These are phyloP conservation scores for Eucalyptus rudis DNA, from an alignment of 345 rosid species.

Conservation along the genomic window DNA sequence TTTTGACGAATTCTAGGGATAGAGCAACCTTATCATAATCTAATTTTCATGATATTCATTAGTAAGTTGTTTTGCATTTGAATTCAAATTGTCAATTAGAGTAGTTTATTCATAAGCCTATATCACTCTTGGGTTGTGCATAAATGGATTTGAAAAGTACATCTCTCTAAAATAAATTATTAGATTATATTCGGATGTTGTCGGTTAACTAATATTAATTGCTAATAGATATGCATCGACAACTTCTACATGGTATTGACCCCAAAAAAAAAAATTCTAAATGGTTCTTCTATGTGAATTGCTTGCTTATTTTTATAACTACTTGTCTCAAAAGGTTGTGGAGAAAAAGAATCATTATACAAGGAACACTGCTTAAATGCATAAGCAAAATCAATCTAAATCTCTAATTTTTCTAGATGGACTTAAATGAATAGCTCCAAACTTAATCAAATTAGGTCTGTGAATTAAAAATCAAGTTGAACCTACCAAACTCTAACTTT, in stretches of 20 bases:
- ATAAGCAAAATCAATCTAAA: background rate
- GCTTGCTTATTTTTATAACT: background rate
- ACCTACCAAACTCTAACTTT: no score
- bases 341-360: no score
- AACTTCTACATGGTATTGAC: no score
- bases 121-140: background rate
- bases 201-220: background rate
- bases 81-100: background rate
- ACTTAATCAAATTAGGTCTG: no score
- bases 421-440: no score
- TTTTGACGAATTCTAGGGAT: fast-evolving
- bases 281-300: background rate
- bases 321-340: background rate
- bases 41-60: no score
- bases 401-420: background rate
- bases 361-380: background rate
- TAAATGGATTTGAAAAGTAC: background rate
- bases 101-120: background rate
- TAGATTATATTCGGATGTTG: background rate
- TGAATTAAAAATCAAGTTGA: no score
- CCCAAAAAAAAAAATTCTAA: background rate
- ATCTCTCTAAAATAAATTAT: background rate
- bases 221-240: background rate
- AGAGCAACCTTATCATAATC: background rate
- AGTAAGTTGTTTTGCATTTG: no score